phyloP scores from a whole-genome alignment of 495 filamentous ascomycete genomes.

The Aspergillus avenaceus region DNA sequence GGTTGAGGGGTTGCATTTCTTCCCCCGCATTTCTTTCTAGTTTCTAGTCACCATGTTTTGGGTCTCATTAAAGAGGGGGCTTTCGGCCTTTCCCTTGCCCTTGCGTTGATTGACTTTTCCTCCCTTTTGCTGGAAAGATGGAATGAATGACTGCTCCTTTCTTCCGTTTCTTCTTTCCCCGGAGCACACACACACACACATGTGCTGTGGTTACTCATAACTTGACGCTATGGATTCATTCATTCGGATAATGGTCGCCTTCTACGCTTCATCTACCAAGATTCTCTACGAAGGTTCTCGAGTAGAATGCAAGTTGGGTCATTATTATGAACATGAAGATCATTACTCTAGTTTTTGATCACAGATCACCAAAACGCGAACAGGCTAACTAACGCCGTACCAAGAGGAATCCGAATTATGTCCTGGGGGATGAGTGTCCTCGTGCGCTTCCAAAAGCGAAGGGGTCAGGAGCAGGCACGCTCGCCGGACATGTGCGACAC shows the following conservation, averaged over 20 bases:
- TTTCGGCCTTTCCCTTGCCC: slow-evolving; percentile 4
- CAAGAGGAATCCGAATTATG: slow-evolving; percentile 3
- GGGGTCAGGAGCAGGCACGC: background rate
- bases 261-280: no score
- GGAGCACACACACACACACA: no score
- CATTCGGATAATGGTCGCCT: no score
- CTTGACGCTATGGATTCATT: no score
- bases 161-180: no score
- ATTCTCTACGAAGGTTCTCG: no score
- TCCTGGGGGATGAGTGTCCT: background rate
- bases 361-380: slow-evolving; percentile 1
- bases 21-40: slow-evolving; percentile 2
- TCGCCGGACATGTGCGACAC: slow-evolving; percentile 5
- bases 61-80: background rate
- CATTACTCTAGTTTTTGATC: slow-evolving; percentile 21
- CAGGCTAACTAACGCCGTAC: slow-evolving; percentile 4
- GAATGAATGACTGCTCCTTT: no score
- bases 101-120: no score
- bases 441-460: background rate
- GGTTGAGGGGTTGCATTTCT: background rate
- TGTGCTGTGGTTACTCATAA: no score
- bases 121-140: no score
- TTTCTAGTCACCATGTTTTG: background rate
- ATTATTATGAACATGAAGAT: slow-evolving; percentile 6
- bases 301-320: no score